Conservation (phyloP, 2,329 filamentous ascomycete species). For the Calonectria montana region DNA sequence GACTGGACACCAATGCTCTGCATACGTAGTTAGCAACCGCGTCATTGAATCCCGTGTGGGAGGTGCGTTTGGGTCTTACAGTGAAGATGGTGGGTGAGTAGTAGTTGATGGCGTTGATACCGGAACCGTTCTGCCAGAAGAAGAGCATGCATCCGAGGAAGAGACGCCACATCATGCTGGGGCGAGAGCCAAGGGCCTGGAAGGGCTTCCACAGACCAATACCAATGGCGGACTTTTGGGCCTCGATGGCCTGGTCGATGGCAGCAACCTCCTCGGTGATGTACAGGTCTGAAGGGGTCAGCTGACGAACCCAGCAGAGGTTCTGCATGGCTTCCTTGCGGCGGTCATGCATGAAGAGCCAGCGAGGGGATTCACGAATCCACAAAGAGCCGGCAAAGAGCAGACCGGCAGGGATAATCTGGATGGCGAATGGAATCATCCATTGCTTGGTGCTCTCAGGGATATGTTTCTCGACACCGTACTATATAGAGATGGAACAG, state of each 20-base stretch:
- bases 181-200: slow-evolving; percentile 29
- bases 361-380: slow-evolving; percentile 68
- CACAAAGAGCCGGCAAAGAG: slow-evolving; percentile 60
- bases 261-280: slow-evolving; percentile 36
- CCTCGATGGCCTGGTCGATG: slow-evolving; percentile 50
- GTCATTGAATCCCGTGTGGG: background rate
- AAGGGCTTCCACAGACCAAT: slow-evolving; percentile 51
- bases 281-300: slow-evolving; percentile 59
- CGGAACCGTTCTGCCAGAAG: slow-evolving; percentile 74
- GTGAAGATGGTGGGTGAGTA: slow-evolving; percentile 38
- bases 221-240: slow-evolving; percentile 70
- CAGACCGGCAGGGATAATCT: slow-evolving; percentile 65
- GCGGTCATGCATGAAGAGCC: slow-evolving; percentile 66
- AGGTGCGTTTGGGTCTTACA: slow-evolving; percentile 8
- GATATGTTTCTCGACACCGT: slow-evolving; percentile 36
- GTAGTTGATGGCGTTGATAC: slow-evolving; percentile 48
- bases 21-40: background rate
- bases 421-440: slow-evolving; percentile 64
- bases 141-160: slow-evolving; percentile 73
- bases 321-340: slow-evolving; percentile 62
- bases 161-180: slow-evolving; percentile 68
- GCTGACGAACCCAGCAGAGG: slow-evolving; percentile 66
- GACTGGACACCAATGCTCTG: slow-evolving; percentile 30
- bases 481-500: background rate
- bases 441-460: slow-evolving; percentile 47